Evolutionary conservation across 352 stramenopile species (phyloP), one percentile per base, ranked within the genome.

Genomic region (Phytopythium chamaehyphon): DNA sequence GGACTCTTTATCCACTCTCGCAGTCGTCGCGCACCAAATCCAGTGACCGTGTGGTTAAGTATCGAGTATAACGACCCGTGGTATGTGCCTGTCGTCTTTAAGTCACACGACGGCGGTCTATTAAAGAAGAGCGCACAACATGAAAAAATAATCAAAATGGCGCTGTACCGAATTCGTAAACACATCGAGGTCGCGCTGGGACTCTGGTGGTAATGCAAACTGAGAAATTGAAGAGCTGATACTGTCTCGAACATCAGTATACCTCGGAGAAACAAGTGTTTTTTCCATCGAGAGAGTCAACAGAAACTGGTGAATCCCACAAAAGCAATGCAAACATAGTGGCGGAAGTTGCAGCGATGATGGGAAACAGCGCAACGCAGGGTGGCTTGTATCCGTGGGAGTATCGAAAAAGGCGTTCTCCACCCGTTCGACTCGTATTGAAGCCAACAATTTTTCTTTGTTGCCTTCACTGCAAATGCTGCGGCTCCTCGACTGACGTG

Each of bases 161-260:
- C 15, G 51, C 61, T 18, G 28, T 38, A 76, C 67, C 55, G 67
- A 54, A n/a, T 73, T 76, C 35, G 66, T 50, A 35, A 76, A 76
- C 1, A 76, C 51, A 19, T 76, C 67, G 15, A 76, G 57, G 48
- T 76, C 67, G 11, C 46, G 55, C 24, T 71, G 55, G 16, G 54
- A 49, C 33, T 76, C 61, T 0, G 42, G 40, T 14, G 64, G 61
- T 3, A 76, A 42, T 10, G 47, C 38, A 18, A 73, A 73, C 31
- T 33, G 47, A 16, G 47, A 40, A 11, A 26, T 43, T 24, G 55
- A 46, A 5, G 33, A 37, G 21, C 26, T 40, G 7, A 47, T 31
- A 14, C 47, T 21, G 26, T 45, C 45, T 14, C 49, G 22, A 43
- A 66, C 31, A 12, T 54, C 61, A 11, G 54, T 51, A 16, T 71